Base-by-base conservation (phyloP, 2,329 filamentous ascomycete species). In the Trichophyton simii region DNA sequence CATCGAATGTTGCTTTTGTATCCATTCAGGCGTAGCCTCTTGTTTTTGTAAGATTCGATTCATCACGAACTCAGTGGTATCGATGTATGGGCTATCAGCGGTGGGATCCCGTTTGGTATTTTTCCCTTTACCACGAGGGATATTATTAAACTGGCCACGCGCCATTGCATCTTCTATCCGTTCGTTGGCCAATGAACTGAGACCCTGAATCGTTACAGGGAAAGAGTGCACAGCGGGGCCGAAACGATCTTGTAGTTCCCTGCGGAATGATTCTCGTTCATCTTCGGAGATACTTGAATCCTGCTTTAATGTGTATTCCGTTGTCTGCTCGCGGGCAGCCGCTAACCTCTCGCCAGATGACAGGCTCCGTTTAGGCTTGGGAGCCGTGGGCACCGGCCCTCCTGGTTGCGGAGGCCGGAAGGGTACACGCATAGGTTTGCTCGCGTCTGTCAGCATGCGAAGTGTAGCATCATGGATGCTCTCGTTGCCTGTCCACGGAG, bases 41-140 rank as follows among this genome's bases (percentile, higher is more conserved):
- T 99, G 94, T 62, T 88, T 87, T 75, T 96, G 89, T 65, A 99
- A 96, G 78, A 97, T 96, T 75, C 95, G 94, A 76, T 99, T 97
- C 87, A 97, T 87, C 68, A 97, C 89, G 72, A 96, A 96, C 74
- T 97, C 92, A 0, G 94, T 97, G 0, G 92, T 97, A 70, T 97
- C 90, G 62, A 97, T 84, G 69, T 95, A 97, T 0, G 94, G 91
- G 67, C 87, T 95, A 67, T 87, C 87, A 0, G 89, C 88, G 66
- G 89, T 85, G 58, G 88, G 78, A 67, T 97, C 91, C n/a, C 87
- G 78, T 72, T 91, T 83, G 0, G 73, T 72, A 63, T 77, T 75
- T n/a, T 92, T 80, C 4, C 84, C 86, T 67, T 87, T 87, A 0
- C 92, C 92, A 1, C 91, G 82, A 6, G 84, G 85, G 11, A 99